Percentiles rank a stretch among this genome's conserved stretches.
Conservation (phyloP, 257 asterid species). For the Solanum lycopersicoides region DNA sequence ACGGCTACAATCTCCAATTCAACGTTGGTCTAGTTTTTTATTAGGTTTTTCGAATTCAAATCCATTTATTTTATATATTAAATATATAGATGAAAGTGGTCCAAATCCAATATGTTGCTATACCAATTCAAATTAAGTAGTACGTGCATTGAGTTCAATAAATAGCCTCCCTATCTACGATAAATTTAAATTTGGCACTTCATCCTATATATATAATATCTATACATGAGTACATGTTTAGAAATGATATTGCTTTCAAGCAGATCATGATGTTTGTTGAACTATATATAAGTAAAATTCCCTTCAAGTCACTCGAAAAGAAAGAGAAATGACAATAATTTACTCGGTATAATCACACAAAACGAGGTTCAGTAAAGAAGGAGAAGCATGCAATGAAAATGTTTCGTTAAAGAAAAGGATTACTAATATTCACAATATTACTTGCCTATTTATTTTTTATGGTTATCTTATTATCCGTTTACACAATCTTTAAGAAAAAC, state of each 20-base stretch:
- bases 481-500: background rate
- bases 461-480: too few relatives aligned
- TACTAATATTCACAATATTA: background rate
- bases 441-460: too few relatives aligned
- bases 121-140: background rate
- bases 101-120: background rate
- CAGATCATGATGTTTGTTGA: background rate
- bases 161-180: background rate
- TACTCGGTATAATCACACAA: too few relatives aligned
- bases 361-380: too few relatives aligned
- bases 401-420: too few relatives aligned
- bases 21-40: background rate
- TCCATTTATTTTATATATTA: too few relatives aligned
- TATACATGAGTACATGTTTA: background rate
- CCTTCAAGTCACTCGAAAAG: background rate
- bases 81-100: background rate
- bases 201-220: background rate
- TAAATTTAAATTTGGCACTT: background rate
- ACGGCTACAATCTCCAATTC: background rate
- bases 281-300: background rate
- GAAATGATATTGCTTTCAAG: background rate
- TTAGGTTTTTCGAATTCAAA: background rate
- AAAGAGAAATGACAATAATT: too few relatives aligned
- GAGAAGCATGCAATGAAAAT: background rate
- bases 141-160: background rate